Base-by-base conservation (phyloP, 2,329 filamentous ascomycete species). In the Cladophialophora chaetospira region DNA sequence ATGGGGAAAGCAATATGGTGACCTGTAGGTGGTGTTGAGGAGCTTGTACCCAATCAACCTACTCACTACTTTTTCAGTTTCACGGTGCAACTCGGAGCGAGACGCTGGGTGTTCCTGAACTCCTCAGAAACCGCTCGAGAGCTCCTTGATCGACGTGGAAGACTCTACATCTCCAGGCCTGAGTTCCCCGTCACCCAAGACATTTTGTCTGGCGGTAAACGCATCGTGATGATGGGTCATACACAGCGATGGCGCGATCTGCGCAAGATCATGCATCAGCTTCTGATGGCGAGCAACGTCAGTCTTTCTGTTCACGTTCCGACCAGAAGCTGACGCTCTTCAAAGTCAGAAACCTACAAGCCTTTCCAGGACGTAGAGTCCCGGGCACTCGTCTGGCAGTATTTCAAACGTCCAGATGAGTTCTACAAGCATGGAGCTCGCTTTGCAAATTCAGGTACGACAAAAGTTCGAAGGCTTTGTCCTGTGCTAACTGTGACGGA, bases 1-100 rank as follows among this genome's bases (percentile, higher is more conserved):
- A 33, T 78, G 75, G 75, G 73, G 74, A 0, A 58, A 63, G 2
- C 51, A 73, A 49, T 77, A 77, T 62, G 77, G 77, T 31, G 75
- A 79, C n/a, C 52, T 79, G 3, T 78, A 72, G 67, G 72, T 72
- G 54, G 64, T 79, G 15, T n/a, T n/a, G n/a, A n/a, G n/a, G n/a
- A n/a, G n/a, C n/a, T n/a, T n/a, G n/a, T n/a, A n/a, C n/a, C n/a
- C n/a, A n/a, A n/a, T n/a, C n/a, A n/a, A n/a, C n/a, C n/a, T n/a
- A 23, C 42, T 44, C 11, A 44, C 19, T 5, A 28, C 3, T 8
- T 10, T n/a, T n/a, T 11, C 50, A 57, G 54, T 19, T 57, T 57
- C 38, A 46, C 54, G 10, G 17, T 51, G 5, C 46, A 51, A 46
- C 33, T 57, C 23, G 54, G 52, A 17, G 46, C 46, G 5, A 44